These are phyloP conservation scores for Leccinellum albellum DNA, from an alignment of 768 basidiomycete genomes.

Conservation along the genomic window DNA sequence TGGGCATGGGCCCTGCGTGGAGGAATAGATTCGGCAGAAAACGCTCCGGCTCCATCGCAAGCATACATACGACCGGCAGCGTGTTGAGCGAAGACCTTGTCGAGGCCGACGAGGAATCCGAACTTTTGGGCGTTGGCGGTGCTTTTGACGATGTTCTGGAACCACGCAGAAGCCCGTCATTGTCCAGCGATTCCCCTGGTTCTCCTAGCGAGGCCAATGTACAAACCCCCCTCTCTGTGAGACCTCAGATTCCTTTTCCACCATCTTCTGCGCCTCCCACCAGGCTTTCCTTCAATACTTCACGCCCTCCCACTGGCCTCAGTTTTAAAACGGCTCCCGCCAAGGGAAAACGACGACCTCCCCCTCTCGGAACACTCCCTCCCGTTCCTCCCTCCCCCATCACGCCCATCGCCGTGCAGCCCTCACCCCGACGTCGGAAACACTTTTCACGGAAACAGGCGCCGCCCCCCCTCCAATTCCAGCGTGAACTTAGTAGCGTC, in stretches of 20 bases:
- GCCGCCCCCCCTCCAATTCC: conserved; percentile 56
- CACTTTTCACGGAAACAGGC: conserved; percentile 52
- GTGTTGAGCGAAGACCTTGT: conserved; percentile 76
- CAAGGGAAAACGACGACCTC: conserved; percentile 59
- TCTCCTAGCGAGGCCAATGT: conserved; percentile 31
- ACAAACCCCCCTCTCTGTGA: conserved; percentile 23
- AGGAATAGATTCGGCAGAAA: conserved; percentile 64
- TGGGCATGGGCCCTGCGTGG: conserved; percentile 69
- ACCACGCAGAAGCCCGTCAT: conserved; percentile 32
- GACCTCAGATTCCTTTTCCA: conserved; percentile 13
- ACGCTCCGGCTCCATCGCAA: conserved; percentile 73
- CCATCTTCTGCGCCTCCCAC: conserved; percentile 56
- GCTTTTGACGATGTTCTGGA: conserved; percentile 48
- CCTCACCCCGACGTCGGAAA: conserved; percentile 39
- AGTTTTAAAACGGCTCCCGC: conserved; percentile 46
- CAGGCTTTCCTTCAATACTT: conserved; percentile 51
- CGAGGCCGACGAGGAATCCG: conserved; percentile 78
- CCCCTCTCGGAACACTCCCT: conserved; percentile 58
- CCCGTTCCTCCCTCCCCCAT: conserved; percentile 74
- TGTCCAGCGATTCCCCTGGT: conserved; percentile 34
- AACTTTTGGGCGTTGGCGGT: conserved; percentile 64
- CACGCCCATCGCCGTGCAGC: conserved; percentile 43
- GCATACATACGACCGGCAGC: conserved; percentile 62
- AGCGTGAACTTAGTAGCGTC: conserved; percentile 25
- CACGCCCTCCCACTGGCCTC: conserved; percentile 46